phyloP scores from a whole-genome alignment of 2,329 filamentous ascomycete genomes.

The Phaeophleospora eucalypticola region DNA sequence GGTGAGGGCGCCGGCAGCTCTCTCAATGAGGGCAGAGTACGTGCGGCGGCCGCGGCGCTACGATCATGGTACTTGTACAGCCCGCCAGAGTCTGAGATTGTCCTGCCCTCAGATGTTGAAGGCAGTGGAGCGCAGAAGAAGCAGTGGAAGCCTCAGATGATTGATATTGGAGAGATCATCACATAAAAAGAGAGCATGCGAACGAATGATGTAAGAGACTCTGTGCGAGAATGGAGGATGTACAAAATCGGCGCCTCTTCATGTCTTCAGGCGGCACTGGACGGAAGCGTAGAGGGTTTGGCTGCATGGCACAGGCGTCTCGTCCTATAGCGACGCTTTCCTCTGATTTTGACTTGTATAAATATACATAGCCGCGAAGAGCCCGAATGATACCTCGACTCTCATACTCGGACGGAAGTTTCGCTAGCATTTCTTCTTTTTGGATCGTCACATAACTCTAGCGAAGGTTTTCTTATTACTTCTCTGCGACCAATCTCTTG shows the following conservation, averaged over 20 bases:
- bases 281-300: too few species aligned
- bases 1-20: conserved; percentile 82
- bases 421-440: too few species aligned
- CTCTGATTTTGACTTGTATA: background rate
- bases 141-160: conserved; percentile 51
- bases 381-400: background rate
- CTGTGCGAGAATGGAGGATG: background rate
- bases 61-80: conserved; percentile 97
- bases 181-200: conserved; percentile 19
- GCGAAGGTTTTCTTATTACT: background rate
- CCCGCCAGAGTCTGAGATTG: conserved; percentile 54
- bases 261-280: background rate
- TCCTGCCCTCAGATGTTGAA: conserved; percentile 48
- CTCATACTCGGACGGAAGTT: background rate
- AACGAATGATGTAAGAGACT: too few species aligned
- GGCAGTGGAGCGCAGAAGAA: conserved; percentile 23
- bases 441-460: too few species aligned
- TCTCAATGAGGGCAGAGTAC: conserved; percentile 69
- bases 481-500: conserved; percentile 60
- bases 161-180: conserved; percentile 57
- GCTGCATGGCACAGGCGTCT: background rate
- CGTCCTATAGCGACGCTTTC: background rate
- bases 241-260: background rate
- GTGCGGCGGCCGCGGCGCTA: conserved; percentile 78
- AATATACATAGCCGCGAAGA: background rate